Conservation (phyloP, 2,329 filamentous ascomycete genomes). For the Epichloe coenophiala region DNA sequence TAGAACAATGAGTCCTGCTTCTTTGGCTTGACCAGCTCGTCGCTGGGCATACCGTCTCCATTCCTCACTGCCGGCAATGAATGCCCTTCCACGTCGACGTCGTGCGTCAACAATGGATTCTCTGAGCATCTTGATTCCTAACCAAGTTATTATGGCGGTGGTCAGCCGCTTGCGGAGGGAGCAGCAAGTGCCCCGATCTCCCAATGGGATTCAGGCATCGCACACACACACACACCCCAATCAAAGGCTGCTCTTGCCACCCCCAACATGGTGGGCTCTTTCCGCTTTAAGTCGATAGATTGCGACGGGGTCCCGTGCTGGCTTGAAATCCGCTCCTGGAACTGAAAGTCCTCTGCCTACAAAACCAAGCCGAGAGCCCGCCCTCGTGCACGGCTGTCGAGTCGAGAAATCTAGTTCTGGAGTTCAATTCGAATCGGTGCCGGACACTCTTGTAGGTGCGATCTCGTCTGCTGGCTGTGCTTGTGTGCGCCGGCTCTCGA, state of each 20-base stretch:
- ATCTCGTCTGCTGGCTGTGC: neutral
- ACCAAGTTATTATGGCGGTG: no score
- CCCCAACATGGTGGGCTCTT: neutral
- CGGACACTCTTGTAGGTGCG: neutral
- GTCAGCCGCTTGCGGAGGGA: no score
- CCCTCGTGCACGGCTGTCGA: no score
- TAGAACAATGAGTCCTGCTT: neutral
- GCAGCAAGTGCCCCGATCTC: neutral
- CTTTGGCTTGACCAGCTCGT: no score
- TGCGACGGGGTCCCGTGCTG: neutral
- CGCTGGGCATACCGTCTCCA: no score
- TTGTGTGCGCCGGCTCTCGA: neutral
- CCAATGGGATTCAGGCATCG: neutral
- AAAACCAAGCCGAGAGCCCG: neutral
- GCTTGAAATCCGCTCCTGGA: neutral
- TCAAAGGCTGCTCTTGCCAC: neutral
- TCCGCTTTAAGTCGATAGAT: neutral
- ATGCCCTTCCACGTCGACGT: no score
- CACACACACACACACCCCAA: no score
- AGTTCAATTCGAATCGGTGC: neutral
- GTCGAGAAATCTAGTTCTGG: neutral
- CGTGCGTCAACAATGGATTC: no score
- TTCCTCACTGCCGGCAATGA: no score
- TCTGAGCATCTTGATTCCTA: no score
- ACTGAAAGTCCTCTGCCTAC: neutral